Evolutionary conservation across 2,329 filamentous ascomycete genomes (phyloP).

Genomic region (Nothomitra cinnamomea): DNA sequence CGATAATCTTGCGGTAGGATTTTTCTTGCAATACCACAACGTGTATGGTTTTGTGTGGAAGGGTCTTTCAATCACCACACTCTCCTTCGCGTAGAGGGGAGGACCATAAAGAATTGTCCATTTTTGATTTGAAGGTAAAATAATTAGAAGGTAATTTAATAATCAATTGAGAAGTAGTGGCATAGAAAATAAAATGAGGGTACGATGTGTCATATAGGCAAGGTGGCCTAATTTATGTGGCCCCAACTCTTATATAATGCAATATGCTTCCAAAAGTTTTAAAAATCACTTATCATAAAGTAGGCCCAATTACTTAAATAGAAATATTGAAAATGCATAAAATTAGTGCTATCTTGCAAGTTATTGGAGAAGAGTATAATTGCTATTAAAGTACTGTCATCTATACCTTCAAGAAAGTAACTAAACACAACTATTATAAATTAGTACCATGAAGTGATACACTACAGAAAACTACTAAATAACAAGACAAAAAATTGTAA

Average conservation of each 20-base stretch:
- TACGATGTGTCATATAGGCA: not conserved
- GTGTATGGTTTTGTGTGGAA: not conserved
- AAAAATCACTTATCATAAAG: no score
- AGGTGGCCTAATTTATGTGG: not conserved
- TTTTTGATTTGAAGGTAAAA: not conserved
- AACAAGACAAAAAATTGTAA: no score
- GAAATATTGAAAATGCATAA: no score
- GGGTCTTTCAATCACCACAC: not conserved
- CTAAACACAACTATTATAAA: no score
- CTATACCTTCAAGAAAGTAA: no score
- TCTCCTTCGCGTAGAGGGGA: not conserved
- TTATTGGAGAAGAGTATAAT: no score
- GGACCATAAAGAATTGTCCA: not conserved
- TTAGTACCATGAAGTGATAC: no score
- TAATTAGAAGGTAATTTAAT: not conserved
- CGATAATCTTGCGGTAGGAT: not conserved
- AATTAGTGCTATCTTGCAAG: no score
- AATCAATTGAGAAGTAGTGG: not conserved
- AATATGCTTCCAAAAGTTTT: no score
- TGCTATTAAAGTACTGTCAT: no score
- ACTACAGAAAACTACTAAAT: no score
- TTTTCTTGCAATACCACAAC: not conserved
- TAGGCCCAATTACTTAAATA: no score
- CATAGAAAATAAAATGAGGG: not conserved
- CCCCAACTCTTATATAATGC: not conserved